A percentile compares a stretch with the other conserved stretches of the same genome.
Evolutionary conservation across 805 yeast genomes (phyloP).

Genomic region (Saturnispora quitensis): DNA sequence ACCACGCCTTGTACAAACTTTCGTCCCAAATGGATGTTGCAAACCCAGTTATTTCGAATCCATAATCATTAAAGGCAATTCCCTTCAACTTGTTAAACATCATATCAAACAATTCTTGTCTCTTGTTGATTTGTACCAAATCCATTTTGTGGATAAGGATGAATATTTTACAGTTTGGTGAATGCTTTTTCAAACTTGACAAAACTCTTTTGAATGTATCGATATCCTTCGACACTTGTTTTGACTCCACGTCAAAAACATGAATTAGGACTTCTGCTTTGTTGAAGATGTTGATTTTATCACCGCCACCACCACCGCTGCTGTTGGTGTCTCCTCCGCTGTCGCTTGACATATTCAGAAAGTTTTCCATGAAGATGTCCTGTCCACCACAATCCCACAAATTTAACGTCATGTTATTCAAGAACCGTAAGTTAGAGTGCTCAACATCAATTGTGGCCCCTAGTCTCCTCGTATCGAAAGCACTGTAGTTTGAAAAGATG

Average conservation of each 20-base stretch:
- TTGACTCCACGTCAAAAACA: constrained; percentile 92
- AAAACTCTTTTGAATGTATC: constrained; percentile 83
- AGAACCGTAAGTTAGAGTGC: constrained; percentile 84
- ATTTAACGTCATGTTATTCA: constrained; percentile 91
- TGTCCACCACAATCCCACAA: constrained; percentile 99
- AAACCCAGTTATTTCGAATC: constrained; percentile 68
- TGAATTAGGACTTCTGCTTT: constrained; percentile 94
- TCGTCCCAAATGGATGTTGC: constrained; percentile 98
- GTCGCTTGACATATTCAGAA: constrained; percentile 27
- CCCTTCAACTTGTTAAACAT: constrained; percentile 78
- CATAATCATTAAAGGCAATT: constrained; percentile 52
- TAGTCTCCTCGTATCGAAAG: constrained; percentile 87
- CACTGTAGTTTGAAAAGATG: constrained; percentile 91
- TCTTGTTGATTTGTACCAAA: constrained; percentile 74
- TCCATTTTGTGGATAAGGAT: constrained; percentile 95
- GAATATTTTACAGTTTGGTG: constrained; percentile 88
- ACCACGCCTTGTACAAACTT: constrained; percentile 93
- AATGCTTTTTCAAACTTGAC: constrained; percentile 68
- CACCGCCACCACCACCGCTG: constrained; percentile 23
- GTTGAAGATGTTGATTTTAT: constrained; percentile 77
- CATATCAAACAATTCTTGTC: constrained; percentile 72
- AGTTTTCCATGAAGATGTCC: constrained; percentile 92
- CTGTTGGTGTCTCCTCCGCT: constrained; percentile 12
- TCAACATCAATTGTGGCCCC: constrained; percentile 99
- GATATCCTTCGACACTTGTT: constrained; percentile 85